These are phyloP conservation scores for Cladophialophora immunda DNA, from an alignment of 2,329 filamentous ascomycete species.

Conservation along the genomic window DNA sequence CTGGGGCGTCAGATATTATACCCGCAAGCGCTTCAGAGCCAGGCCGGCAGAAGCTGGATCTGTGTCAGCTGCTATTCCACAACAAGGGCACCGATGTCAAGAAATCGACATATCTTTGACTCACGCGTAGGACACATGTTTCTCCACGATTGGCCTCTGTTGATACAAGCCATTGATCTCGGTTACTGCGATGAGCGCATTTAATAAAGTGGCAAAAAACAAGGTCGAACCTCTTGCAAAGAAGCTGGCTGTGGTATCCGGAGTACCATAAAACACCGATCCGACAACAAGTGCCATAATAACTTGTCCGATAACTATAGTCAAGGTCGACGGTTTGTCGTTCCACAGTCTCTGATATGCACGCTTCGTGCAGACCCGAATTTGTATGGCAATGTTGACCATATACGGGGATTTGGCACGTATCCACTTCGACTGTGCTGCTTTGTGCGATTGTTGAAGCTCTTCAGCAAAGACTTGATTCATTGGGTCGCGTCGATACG, in stretches of 20 bases:
- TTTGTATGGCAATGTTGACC: constrained; percentile 61
- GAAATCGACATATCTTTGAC: constrained; percentile 63
- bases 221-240: constrained; percentile 70
- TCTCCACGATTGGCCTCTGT: constrained; percentile 91
- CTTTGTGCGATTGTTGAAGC: constrained; percentile 63
- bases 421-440: constrained; percentile 66
- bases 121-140: constrained; percentile 83
- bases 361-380: constrained; percentile 63
- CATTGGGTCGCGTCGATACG: constrained; percentile 57
- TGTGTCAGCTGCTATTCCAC: constrained; percentile 71
- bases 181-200: constrained; percentile 43
- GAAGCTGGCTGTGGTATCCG: constrained; percentile 64
- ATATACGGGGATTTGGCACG: constrained; percentile 66
- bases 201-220: constrained; percentile 70
- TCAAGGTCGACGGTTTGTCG: constrained; percentile 60
- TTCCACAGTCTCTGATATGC: constrained; percentile 73
- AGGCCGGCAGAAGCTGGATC: constrained; percentile 83
- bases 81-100: constrained; percentile 70
- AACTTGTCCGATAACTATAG: constrained; percentile 69
- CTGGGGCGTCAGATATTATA: constrained; percentile 85
- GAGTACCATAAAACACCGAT: constrained; percentile 72
- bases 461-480: constrained; percentile 65
- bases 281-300: constrained; percentile 69
- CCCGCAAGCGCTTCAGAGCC: constrained; percentile 88
- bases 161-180: constrained; percentile 64